A percentile compares a stretch with the other conserved stretches of the same genome.
Conservation (phyloP, 768 basidiomycete genomes). For the Serendipita sp. region DNA sequence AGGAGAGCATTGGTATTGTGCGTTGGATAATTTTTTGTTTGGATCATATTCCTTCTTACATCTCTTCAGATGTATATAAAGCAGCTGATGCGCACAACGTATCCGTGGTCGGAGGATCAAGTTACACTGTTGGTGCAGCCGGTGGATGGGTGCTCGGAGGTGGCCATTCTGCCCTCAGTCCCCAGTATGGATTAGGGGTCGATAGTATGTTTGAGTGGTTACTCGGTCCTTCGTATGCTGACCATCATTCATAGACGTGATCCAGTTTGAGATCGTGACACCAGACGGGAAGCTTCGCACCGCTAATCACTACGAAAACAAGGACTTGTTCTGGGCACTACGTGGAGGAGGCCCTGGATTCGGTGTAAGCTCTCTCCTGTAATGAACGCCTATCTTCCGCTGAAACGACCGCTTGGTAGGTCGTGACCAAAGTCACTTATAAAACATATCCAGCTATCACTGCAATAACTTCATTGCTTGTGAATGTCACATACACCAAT, state of each 20-base stretch:
- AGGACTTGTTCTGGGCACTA: slow-evolving; percentile 10
- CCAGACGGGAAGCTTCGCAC: slow-evolving; percentile 6
- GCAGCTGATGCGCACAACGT: slow-evolving; percentile 24
- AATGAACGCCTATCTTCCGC: not conserved
- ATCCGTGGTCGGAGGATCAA: slow-evolving; percentile 31
- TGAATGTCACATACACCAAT: not conserved
- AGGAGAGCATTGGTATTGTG: slow-evolving; percentile 10
- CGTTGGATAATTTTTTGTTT: slow-evolving; percentile 13
- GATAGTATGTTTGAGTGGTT: not conserved
- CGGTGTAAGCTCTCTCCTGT: not conserved
- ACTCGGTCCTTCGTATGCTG: not conserved
- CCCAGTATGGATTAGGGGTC: slow-evolving; percentile 26
- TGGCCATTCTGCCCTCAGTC: slow-evolving; percentile 27
- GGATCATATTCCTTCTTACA: slow-evolving; percentile 26
- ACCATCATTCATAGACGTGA: not conserved
- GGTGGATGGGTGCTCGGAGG: slow-evolving; percentile 36
- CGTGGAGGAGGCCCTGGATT: slow-evolving; percentile 9
- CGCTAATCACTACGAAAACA: not conserved
- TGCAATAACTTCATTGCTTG: not conserved
- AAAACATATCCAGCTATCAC: slow-evolving; percentile 3
- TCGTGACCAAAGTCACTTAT: slow-evolving; percentile 1
- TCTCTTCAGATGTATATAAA: slow-evolving; percentile 27
- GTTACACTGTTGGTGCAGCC: slow-evolving; percentile 27
- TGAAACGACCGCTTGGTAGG: not conserved
- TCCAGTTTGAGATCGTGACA: slow-evolving; percentile 10